Base-by-base conservation (phyloP, 2,329 filamentous ascomycete species). In the Fusarium nanum region DNA sequence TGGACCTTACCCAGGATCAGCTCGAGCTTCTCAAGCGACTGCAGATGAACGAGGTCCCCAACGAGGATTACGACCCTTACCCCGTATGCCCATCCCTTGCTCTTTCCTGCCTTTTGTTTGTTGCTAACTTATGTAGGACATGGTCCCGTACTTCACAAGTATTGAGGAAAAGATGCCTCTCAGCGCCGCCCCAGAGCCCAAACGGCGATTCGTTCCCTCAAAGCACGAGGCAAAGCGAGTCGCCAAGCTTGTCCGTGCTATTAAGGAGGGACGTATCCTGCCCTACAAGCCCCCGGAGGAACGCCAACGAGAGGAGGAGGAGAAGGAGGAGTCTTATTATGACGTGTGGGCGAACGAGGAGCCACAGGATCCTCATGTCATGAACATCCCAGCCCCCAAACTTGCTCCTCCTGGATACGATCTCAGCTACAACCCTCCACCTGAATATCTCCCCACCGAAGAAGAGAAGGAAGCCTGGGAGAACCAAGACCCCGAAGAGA, bases 301-400 rank as follows among this genome's bases (percentile, higher is more conserved):
- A 70, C 83, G 81, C 45, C 81, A 93, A 73, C 87, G 90, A 67
- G 89, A 94, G 70, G 89, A 93, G 59, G 88, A 92, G 55, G 89
- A 93, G 59, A 85, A 92, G 63, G 89, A 92, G 56, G 85, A 92
- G 42, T 87, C 87, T 25, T 90, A 90, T 76, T 97, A 94, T 76
- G 96, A 99, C 77, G 88, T 99, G 57, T 99, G 96, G 96, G 93
- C 95, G 56, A 93, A 98, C 76, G 95, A 99, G 80, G 88, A 91
- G 73, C 89, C 93, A 13, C 88, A 91, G 73, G 89, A 92, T 34
- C 92, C 94, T 66, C 93, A 98, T 79, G 85, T 92, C 37, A 98
- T 98, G 94, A 93, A 98, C 76, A 92, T 98, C 57, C 92, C 96
- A 18, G 95, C 96, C 2, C 96, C 96, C 7, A 99, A 99, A 79